These are phyloP conservation scores for Psilocybe mexicana DNA, from an alignment of 1,284 basidiomycete species.

Conservation along the genomic window DNA sequence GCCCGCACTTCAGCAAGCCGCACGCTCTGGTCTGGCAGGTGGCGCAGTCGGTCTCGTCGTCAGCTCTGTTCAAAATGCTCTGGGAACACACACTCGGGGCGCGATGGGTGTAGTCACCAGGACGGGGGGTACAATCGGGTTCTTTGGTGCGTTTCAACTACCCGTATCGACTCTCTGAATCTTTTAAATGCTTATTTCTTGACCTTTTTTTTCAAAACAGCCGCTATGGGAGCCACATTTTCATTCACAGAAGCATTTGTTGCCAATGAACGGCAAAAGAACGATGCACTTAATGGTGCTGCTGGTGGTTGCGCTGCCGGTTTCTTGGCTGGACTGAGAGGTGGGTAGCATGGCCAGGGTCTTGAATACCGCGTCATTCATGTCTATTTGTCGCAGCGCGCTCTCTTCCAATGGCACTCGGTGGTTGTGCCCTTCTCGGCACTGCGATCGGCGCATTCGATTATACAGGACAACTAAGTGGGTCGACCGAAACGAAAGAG, in stretches of 20 bases:
- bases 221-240: slow-evolving; percentile 90
- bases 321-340: slow-evolving; percentile 83
- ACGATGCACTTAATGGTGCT: slow-evolving; percentile 85
- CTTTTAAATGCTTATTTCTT: background rate
- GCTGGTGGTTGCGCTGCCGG: slow-evolving; percentile 93
- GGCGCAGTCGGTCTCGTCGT: slow-evolving; percentile 77
- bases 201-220: slow-evolving; percentile 40
- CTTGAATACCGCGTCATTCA: slow-evolving; percentile 10
- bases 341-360: slow-evolving; percentile 43
- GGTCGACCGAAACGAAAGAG: slow-evolving; percentile 44
- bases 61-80: slow-evolving; percentile 83
- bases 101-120: slow-evolving; percentile 86
- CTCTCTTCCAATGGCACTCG: slow-evolving; percentile 84
- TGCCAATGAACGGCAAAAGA: slow-evolving; percentile 80
- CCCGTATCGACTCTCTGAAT: background rate
- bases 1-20: slow-evolving; percentile 58
- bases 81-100: slow-evolving; percentile 79
- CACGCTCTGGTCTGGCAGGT: slow-evolving; percentile 65
- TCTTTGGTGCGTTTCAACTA: slow-evolving; percentile 63
- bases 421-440: slow-evolving; percentile 80
- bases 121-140: slow-evolving; percentile 77
- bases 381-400: slow-evolving; percentile 52
- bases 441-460: slow-evolving; percentile 84
- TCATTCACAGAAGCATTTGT: slow-evolving; percentile 80
- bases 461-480: slow-evolving; percentile 72